phyloP scores from a whole-genome alignment of 129 eudicot genomes.

The Dittrichia graveolens region DNA sequence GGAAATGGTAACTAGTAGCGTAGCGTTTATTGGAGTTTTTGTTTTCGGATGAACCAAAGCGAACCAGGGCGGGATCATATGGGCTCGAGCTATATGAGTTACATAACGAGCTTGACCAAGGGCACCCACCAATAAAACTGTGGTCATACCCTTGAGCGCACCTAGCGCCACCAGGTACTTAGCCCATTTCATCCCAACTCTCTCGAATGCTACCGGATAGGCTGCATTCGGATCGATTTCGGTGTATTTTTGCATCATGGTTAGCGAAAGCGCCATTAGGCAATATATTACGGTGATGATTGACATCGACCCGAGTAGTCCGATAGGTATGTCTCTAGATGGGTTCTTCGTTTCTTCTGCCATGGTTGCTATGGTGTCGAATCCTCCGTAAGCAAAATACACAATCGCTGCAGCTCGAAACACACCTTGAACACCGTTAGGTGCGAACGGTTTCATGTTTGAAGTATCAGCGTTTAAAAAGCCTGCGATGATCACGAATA shows the following conservation, averaged over 20 bases:
- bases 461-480: conserved; percentile 47
- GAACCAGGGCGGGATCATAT: conserved; percentile 73
- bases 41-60: conserved; percentile 66
- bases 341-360: conserved; percentile 76
- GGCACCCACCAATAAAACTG: conserved; percentile 53
- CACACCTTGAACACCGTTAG: conserved; percentile 55
- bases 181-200: conserved; percentile 68
- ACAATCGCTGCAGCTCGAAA: conserved; percentile 74
- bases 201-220: conserved; percentile 54
- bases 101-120: conserved; percentile 62
- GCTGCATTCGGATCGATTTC: conserved; percentile 57
- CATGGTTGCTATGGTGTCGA: conserved; percentile 71
- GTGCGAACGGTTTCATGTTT: conserved; percentile 53
- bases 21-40: conserved; percentile 61
- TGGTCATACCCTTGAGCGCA: conserved; percentile 71
- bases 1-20: conserved; percentile 43
- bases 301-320: conserved; percentile 73
- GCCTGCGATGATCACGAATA: conserved; percentile 63
- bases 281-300: conserved; percentile 60
- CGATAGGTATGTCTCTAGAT: conserved; percentile 66
- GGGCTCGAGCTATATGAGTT: conserved; percentile 67
- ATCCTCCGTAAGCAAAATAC: conserved; percentile 71
- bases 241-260: conserved; percentile 60
- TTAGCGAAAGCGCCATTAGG: conserved; percentile 63
- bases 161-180: conserved; percentile 63